Percentiles rank a stretch among this genome's conserved stretches.
Evolutionary conservation across 2,329 filamentous ascomycete species (phyloP).

Genomic region (Claviceps maximensis): DNA sequence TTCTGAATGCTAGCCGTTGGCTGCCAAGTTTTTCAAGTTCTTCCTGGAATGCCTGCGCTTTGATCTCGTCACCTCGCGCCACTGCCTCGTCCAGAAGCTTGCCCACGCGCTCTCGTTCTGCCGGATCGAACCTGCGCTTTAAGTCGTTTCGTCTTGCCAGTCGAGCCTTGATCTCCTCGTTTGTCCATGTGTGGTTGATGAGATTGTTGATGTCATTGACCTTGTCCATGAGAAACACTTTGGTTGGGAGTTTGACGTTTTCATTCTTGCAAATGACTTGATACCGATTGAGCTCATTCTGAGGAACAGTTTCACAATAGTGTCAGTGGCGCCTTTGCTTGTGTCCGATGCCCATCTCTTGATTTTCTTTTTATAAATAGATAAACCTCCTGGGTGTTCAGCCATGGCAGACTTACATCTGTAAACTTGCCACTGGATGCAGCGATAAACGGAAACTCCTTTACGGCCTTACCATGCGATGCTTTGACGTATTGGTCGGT

Average conservation of each 20-base stretch:
- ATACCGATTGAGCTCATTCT: slow-evolving; percentile 73
- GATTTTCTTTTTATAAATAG: neutral
- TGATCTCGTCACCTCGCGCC: slow-evolving; percentile 47
- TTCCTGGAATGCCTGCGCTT: slow-evolving; percentile 39
- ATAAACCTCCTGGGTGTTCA: neutral
- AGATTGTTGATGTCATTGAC: slow-evolving; percentile 69
- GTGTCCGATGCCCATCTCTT: neutral
- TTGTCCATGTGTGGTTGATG: slow-evolving; percentile 69
- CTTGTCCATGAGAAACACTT: slow-evolving; percentile 54
- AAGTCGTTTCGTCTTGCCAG: slow-evolving; percentile 58
- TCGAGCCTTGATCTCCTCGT: slow-evolving; percentile 68
- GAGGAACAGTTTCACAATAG: too few species aligned
- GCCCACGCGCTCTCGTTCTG: slow-evolving; percentile 54
- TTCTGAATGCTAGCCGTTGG: slow-evolving; percentile 62
- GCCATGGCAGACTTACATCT: slow-evolving; percentile 41
- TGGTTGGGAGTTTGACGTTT: slow-evolving; percentile 60
- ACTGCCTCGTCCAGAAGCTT: slow-evolving; percentile 55
- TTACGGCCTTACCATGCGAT: slow-evolving; percentile 70
- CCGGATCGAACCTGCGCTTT: slow-evolving; percentile 50
- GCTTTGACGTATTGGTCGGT: slow-evolving; percentile 77
- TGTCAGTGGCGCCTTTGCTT: slow-evolving; percentile 12
- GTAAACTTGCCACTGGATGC: slow-evolving; percentile 78
- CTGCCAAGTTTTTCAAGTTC: slow-evolving; percentile 50
- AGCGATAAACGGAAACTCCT: slow-evolving; percentile 79
- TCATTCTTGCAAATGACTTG: slow-evolving; percentile 62